Evolutionary conservation across 495 filamentous ascomycete genomes (phyloP), one percentile per base, ranked within the genome.

Genomic region (Xylaria bambusicola): DNA sequence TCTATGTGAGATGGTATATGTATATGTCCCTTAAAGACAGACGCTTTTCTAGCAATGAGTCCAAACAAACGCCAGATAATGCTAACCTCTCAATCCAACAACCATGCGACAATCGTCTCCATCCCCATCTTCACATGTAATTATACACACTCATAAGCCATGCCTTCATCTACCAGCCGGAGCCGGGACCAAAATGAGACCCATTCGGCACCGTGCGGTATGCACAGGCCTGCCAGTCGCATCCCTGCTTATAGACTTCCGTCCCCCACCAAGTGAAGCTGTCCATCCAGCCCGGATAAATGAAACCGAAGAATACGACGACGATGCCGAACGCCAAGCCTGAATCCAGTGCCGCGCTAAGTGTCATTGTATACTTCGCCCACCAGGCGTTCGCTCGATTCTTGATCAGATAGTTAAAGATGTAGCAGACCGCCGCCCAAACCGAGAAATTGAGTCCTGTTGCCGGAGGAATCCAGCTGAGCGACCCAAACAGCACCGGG

Each of bases 361-460:
- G 75, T 0, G 89, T 93, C 88, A 93, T 93, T 17, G 88, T 93
- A 71, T 96, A 96, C 71, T 95, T 93, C 1, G 83, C 84, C 90
- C 89, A 93, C 91, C 91, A 95, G 5, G 79, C 84, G 1, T 67
- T 72, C 13, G 82, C 84, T n/a, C 85, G 77, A 6, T 78, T 81
- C 63, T 84, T 80, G 56, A 96, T 84, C 40, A 86, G 67, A 62
- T 88, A 86, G 66, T 95, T 96, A 67, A 95, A 95, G 7, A 91
- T 57, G 60, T 85, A 91, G 73, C 90, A 93, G 15, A 93, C 89
- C 18, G 92, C 68, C 0, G 87, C 87, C 89, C 90, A 93, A 23
- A 89, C 86, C 3, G 83, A 86, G 67, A 92, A 95, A 65, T 92
- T 93, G 55, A 92, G 84, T 0, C 91, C 91, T 0, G 90, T 93